A percentile compares a stretch with the other conserved stretches of the same genome.
Evolutionary conservation across 345 rosid species (phyloP).

Genomic region (Cardamine resedifolia): DNA sequence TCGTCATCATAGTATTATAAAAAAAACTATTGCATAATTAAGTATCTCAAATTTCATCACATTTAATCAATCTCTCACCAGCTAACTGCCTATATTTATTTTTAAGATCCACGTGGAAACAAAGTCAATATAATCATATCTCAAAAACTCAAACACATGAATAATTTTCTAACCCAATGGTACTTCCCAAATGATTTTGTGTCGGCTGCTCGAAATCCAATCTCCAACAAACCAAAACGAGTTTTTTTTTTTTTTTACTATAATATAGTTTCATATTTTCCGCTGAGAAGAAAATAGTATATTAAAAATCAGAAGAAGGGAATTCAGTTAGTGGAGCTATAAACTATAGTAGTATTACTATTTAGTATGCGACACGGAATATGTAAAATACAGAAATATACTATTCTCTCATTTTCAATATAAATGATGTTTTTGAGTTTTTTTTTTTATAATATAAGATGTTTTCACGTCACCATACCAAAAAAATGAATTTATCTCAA

Average conservation of each 20-base stretch:
- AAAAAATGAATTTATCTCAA: too few species aligned
- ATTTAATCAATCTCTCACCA: slow-evolving; percentile 23
- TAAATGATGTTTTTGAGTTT: too few species aligned
- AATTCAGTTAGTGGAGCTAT: background rate
- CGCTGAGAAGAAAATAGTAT: background rate
- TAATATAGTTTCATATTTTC: background rate
- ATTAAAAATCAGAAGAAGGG: background rate
- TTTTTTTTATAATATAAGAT: too few species aligned
- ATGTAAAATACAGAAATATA: slow-evolving; percentile 5
- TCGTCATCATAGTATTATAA: background rate
- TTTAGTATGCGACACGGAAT: background rate
- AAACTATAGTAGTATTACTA: background rate
- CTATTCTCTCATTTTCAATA: too few species aligned
- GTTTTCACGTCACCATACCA: too few species aligned
- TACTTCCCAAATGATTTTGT: slow-evolving; percentile 25
- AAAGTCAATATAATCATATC: slow-evolving; percentile 25
- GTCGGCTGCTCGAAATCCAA: slow-evolving; percentile 27
- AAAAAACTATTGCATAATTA: background rate
- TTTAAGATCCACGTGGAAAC: slow-evolving; percentile 26
- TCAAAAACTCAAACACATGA: background rate
- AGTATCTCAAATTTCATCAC: background rate
- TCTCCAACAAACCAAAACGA: slow-evolving; percentile 21
- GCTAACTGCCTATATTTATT: slow-evolving; percentile 19
- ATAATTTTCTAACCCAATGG: slow-evolving; percentile 19
- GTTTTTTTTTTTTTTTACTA: background rate